Evolutionary conservation across 2,329 filamentous ascomycete species (phyloP), one percentile per base, ranked within the genome.

Genomic region (Arachnomyces sp.): DNA sequence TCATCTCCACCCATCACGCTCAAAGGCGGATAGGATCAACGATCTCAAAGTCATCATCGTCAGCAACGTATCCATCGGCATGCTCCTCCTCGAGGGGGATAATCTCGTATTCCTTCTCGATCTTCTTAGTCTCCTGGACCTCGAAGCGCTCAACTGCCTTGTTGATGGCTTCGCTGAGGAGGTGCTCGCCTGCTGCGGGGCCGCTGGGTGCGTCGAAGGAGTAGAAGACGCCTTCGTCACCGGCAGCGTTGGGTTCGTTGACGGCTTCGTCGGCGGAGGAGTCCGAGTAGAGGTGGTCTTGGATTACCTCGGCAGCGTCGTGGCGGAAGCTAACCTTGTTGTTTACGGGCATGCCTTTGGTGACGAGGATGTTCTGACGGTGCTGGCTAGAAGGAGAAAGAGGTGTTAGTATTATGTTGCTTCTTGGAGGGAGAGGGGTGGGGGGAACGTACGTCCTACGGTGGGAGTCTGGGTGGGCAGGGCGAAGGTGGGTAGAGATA

Each of bases 31-130:
- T 49, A 34, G 57, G 53, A 39, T 63, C 57, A 28, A 68, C 57
- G 31, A 68, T 40, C 53, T 67, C 64, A 46, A 66, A 68, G 39
- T 66, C 65, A 33, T 62, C 60, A 17, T 62, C 59, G 40, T 59
- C 57, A 17, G 47, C 49, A 30, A 43, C 31, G 36, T 48, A 52
- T 29, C 49, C 48, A 16, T 65, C 65, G 39, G 56, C 55, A 29
- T 65, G 61, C 44, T 64, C 61, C 28, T 59, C 57, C 38, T 61
- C 58, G 13, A 52, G 52, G 17, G 68, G 49, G 64, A 71, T 50
- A 66, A 67, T 67, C 53, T 79, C 75, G 50, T 79, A 80, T 60
- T 79, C 76, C 61, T 71, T 73, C 56, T 77, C 70, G 35, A 80
- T 57, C 60, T 76, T 76, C 59, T 77, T 73, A 2, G 74, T 79